Evolutionary conservation across 192 early-diverging fungal genomes (phyloP), one percentile per base, ranked within the genome.

Genomic region (Backusella luteola): DNA sequence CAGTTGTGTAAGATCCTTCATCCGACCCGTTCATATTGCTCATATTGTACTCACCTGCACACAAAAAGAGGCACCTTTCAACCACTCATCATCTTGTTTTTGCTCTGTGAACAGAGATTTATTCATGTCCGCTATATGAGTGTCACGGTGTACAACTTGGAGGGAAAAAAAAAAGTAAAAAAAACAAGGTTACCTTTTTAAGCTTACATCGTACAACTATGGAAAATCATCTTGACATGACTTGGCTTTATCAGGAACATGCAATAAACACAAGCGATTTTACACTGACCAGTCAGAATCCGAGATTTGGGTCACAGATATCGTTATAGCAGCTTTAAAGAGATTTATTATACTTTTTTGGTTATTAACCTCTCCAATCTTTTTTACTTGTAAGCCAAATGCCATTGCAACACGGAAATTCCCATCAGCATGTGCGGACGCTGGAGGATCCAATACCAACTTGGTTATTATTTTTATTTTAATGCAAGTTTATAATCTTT

Each of bases 281-380:
- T 26, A 63, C 12, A 29, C 56, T 29, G 8, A 63, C 56, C 56
- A 63, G 11, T 63, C 23, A 63, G 11, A 0, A 1, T 29, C 26
- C 23, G 12, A 63, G 21, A 29, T 63, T 63, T 11, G 26, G 26
- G 23, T 29, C 56, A 63, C 56, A 63, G 26, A 29, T 14, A 29
- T 63, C 12, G 14, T 63, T 63, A 63, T 63, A 29, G 56, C 56
- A 63, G 56, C 56, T 63, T 63, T 29, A 63, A 63, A 63, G 56
- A 63, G 56, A 63, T 29, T 63, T 63, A 63, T 63, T 63, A 63
- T 63, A 63, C 56, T 63, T 63, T 29, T 63, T 63, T 63, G 56
- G 56, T 5, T 63, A 63, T 63, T 63, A 63, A 63, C 56, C 56
- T 29, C 56, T 29, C 26, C 56, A 12, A 63, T 63, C 26, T 29